Conservation (phyloP, 805 yeast species). For the Myxozyma monticola region DNA sequence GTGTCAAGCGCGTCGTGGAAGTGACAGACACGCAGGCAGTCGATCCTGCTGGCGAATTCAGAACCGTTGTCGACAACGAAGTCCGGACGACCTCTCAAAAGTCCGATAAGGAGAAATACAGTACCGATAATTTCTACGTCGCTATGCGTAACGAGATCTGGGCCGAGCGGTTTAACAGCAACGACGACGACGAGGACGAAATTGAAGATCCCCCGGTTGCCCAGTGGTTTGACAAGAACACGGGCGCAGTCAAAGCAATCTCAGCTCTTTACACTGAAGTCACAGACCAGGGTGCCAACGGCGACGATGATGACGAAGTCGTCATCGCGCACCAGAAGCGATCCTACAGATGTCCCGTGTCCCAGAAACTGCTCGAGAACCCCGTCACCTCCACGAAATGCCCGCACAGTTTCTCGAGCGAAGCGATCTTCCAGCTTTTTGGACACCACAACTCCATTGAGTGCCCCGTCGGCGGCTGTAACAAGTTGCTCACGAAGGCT, state of each 20-base stretch:
- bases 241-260: neutral
- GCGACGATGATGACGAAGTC: slow-evolving; percentile 35
- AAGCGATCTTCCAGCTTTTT: slow-evolving; percentile 30
- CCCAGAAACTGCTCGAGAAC: slow-evolving; percentile 33
- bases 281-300: neutral
- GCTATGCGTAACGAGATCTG: slow-evolving; percentile 12
- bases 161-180: slow-evolving; percentile 5
- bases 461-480: slow-evolving; percentile 32
- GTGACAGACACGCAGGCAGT: neutral
- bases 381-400: slow-evolving; percentile 38
- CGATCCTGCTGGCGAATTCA: neutral
- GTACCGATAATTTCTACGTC: neutral
- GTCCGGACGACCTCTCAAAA: neutral
- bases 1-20: neutral
- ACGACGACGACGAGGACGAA: slow-evolving; percentile 23
- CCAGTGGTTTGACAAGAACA: slow-evolving; percentile 12
- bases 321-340: slow-evolving; percentile 32
- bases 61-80: neutral
- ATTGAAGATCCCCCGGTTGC: slow-evolving; percentile 13
- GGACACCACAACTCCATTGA: neutral
- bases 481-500: neutral
- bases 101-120: slow-evolving; percentile 14
- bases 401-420: slow-evolving; percentile 35
- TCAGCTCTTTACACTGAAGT: neutral
- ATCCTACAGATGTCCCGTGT: slow-evolving; percentile 38